These are phyloP conservation scores for Thymus mandschuricus DNA, from an alignment of 257 asterid genomes.

Conservation along the genomic window DNA sequence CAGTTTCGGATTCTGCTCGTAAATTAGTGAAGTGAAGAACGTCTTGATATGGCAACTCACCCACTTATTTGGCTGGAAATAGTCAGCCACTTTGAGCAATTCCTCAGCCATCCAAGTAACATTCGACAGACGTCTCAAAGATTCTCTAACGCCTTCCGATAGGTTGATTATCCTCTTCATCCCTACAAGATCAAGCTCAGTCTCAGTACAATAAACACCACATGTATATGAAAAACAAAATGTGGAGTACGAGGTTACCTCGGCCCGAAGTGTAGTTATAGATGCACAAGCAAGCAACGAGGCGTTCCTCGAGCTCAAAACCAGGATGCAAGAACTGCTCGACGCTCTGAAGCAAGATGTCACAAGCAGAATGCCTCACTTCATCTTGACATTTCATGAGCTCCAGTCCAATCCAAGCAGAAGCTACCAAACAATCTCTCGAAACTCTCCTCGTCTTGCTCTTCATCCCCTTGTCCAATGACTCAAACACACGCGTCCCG, in stretches of 20 bases:
- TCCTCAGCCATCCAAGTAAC: slow-evolving; percentile 98
- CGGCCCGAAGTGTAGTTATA: slow-evolving; percentile 82
- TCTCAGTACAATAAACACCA: not conserved
- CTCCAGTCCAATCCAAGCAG: slow-evolving; percentile 89
- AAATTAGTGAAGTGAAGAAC: not conserved
- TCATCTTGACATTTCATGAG: slow-evolving; percentile 71
- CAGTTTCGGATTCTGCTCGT: not conserved
- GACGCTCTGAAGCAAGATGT: slow-evolving; percentile 59
- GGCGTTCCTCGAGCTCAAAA: slow-evolving; percentile 84
- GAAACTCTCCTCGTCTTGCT: slow-evolving; percentile 67
- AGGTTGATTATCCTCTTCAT: slow-evolving; percentile 76
- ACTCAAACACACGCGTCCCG: slow-evolving; percentile 62
- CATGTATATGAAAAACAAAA: not conserved
- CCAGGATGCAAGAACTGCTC: slow-evolving; percentile 91
- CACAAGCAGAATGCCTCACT: slow-evolving; percentile 72
- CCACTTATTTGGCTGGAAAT: slow-evolving; percentile 95
- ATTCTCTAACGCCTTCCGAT: slow-evolving; percentile 88
- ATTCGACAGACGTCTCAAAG: slow-evolving; percentile 81
- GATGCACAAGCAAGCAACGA: slow-evolving; percentile 83
- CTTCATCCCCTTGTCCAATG: slow-evolving; percentile 71
- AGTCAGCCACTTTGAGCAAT: slow-evolving; percentile 86
- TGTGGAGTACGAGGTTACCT: slow-evolving; percentile 42
- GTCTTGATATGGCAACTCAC: slow-evolving; percentile 47
- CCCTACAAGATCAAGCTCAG: slow-evolving; percentile 47
- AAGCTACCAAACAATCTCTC: slow-evolving; percentile 65